Evolutionary conservation across 495 filamentous ascomycete species (phyloP).

Genomic region (Sabuloglossum arenarium): DNA sequence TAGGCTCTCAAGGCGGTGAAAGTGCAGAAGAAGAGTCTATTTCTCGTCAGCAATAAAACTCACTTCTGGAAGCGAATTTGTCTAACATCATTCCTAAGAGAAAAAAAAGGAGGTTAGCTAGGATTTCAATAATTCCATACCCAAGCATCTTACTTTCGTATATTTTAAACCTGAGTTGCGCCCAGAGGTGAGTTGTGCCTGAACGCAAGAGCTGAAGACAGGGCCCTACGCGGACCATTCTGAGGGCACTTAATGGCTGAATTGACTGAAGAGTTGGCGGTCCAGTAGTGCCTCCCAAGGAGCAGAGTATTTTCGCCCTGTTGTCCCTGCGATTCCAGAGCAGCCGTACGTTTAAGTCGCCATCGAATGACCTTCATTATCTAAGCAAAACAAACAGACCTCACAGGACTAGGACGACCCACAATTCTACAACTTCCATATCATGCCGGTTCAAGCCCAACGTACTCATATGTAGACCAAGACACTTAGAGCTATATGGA

Average conservation of each 20-base stretch:
- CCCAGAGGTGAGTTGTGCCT: background rate
- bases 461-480: background rate
- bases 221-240: background rate
- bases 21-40: slow-evolving; percentile 1
- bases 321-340: background rate
- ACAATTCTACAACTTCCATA: background rate
- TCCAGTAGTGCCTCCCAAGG: background rate
- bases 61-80: background rate
- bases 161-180: background rate
- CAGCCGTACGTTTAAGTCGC: background rate
- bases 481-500: background rate
- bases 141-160: background rate
- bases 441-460: background rate
- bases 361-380: background rate
- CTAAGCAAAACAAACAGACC: background rate
- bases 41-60: background rate
- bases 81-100: background rate
- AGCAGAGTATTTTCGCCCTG: background rate
- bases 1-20: background rate
- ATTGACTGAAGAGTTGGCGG: background rate
- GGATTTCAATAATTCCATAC: background rate
- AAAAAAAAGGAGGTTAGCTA: background rate
- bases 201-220: background rate
- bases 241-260: background rate
- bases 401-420: background rate